Evolutionary conservation across 345 rosid genomes (phyloP).

Genomic region (Populus euphratica): DNA sequence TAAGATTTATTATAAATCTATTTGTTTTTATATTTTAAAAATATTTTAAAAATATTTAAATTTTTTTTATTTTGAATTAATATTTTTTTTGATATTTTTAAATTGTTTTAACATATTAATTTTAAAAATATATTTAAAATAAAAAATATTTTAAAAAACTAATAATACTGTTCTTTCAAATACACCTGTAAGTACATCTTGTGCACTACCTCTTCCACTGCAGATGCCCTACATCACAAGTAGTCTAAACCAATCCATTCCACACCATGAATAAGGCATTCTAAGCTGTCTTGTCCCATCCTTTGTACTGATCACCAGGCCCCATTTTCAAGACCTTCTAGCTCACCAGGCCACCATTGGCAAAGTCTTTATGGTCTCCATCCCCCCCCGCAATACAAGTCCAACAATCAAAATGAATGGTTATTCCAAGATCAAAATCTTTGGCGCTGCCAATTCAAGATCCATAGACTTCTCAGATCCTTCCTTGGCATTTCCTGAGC

Average conservation of each 20-base stretch:
- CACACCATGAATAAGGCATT: background rate
- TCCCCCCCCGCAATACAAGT: background rate
- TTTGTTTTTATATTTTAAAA: too few relatives aligned
- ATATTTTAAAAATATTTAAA: too few relatives aligned
- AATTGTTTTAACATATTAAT: too few relatives aligned
- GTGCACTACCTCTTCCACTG: background rate
- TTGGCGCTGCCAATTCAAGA: constrained; percentile 26
- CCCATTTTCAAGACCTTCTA: constrained; percentile 7
- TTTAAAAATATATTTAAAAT: too few relatives aligned
- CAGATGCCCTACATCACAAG: background rate
- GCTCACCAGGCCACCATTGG: background rate
- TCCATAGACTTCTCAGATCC: constrained; percentile 39
- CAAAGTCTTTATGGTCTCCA: background rate
- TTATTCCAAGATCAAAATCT: constrained; percentile 40
- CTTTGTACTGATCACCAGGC: constrained; percentile 1
- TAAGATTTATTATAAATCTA: fast-evolving
- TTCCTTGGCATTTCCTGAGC: constrained; percentile 13
- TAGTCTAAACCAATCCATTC: background rate
- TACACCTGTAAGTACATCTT: background rate
- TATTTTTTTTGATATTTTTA: too few relatives aligned
- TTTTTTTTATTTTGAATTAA: too few relatives aligned
- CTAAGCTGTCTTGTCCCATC: constrained; percentile 1
- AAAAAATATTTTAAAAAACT: too few relatives aligned
- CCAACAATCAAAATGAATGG: constrained; percentile 26
- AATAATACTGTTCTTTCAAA: too few relatives aligned